Evolutionary conservation across 2,329 filamentous ascomycete species (phyloP).

Genomic region (Hypoxylon sp.): DNA sequence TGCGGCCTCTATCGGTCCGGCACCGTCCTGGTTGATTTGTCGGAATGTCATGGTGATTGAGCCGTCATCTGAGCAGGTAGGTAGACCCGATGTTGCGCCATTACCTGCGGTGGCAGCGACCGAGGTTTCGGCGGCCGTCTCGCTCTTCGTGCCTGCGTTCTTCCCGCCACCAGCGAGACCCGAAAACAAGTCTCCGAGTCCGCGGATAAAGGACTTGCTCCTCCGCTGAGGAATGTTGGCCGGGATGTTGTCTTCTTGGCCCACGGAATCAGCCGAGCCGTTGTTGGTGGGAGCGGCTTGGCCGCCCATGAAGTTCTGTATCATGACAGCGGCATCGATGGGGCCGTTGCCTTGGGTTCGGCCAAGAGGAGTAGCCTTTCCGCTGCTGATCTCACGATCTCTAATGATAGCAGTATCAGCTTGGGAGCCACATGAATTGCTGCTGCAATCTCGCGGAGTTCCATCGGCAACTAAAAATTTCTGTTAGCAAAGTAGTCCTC

Average conservation of each 20-base stretch:
- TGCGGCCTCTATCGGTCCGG: slow-evolving; percentile 72
- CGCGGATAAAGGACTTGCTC: slow-evolving; percentile 49
- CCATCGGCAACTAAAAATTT: slow-evolving; percentile 69
- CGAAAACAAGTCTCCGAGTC: slow-evolving; percentile 53
- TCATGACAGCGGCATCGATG: slow-evolving; percentile 70
- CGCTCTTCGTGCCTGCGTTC: slow-evolving; percentile 61
- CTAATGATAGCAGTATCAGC: slow-evolving; percentile 80
- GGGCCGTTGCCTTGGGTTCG: slow-evolving; percentile 73
- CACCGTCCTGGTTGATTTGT: slow-evolving; percentile 80
- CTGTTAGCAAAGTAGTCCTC: neutral
- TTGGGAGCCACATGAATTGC: slow-evolving; percentile 74
- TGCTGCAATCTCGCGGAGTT: slow-evolving; percentile 76
- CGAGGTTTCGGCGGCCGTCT: slow-evolving; percentile 62
- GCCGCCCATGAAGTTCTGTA: slow-evolving; percentile 73
- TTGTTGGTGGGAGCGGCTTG: slow-evolving; percentile 57
- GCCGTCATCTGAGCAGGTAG: slow-evolving; percentile 73
- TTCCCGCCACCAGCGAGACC: slow-evolving; percentile 49
- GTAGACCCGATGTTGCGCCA: slow-evolving; percentile 69
- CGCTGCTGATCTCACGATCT: slow-evolving; percentile 68
- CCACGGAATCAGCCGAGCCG: slow-evolving; percentile 57
- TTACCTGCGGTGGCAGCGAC: slow-evolving; percentile 69
- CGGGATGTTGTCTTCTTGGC: slow-evolving; percentile 62
- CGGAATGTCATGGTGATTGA: slow-evolving; percentile 75
- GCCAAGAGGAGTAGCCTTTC: slow-evolving; percentile 72
- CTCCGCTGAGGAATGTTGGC: slow-evolving; percentile 39